Evolutionary conservation across 73 alveolate species (phyloP), one percentile per base, ranked within the genome.

Genomic region (Stentor roeselii): DNA sequence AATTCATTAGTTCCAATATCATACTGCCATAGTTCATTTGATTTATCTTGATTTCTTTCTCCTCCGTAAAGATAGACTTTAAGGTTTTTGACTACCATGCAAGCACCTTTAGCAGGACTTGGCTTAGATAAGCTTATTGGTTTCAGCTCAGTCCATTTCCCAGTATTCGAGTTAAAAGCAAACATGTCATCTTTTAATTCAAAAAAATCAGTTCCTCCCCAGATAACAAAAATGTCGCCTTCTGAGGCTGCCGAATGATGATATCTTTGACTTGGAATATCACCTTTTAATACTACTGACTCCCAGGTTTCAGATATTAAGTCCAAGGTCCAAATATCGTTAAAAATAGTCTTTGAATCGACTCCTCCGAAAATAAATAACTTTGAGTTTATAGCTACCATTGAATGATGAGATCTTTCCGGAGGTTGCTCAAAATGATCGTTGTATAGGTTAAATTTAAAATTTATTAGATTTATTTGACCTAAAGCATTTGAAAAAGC

Each of bases 301-400:
- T 41, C 74, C 84, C 84, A 76, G n/a, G 2, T 39, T n/a, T 27
- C 74, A 39, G 76, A 36, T n/a, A 21, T 38, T 0, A 38, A 31
- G 37, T 76, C 74, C 21, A 37, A 41, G n/a, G n/a, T 41, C 74
- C 84, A 76, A 15, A 76, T 15, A 39, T 76, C 84, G 6, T 76
- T 39, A 15, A 76, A 14, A 1, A 15, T 37, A 14, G 39, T 27
- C 31, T 1, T 40, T 39, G 32, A 11, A 76, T 39, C 15, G 6
- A n/a, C 82, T 2, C 84, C 84, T 39, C 84, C 84, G 34, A 76
- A 76, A 76, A 39, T 41, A n/a, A 21, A n/a, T 21, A 67, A 32
- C 21, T 21, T 27, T 32, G 27, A 15, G 11, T 67, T 32, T 21
- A 67, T 67, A 1, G 37, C 50, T 67, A 21, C 80, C 37, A 67